phyloP scores from a whole-genome alignment of 805 yeast species.

The Hanseniaspora meyeri region DNA sequence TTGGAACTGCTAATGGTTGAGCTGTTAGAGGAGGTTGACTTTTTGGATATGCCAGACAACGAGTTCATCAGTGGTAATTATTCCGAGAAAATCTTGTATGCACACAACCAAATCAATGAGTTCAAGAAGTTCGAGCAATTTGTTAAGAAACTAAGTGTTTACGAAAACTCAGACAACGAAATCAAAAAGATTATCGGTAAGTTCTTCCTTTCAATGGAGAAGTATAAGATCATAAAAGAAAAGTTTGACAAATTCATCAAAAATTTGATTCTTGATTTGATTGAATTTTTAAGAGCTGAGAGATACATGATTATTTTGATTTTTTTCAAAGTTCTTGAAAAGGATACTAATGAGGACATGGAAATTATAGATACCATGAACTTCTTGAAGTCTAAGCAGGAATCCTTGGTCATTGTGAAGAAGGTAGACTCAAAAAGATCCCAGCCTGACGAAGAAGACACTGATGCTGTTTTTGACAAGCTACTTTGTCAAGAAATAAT shows the following conservation, averaged over 20 bases:
- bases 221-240: background rate
- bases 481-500: conserved; percentile 30
- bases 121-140: conserved; percentile 5
- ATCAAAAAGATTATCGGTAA: background rate
- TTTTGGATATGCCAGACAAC: background rate
- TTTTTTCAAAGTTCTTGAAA: conserved; percentile 62
- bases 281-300: conserved; percentile 61
- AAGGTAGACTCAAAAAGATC: background rate
- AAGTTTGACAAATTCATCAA: conserved; percentile 54
- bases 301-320: conserved; percentile 59
- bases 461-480: conserved; percentile 24
- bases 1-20: background rate
- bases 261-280: conserved; percentile 53
- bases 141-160: background rate
- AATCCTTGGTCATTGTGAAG: background rate
- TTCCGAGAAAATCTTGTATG: background rate
- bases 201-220: background rate
- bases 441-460: conserved; percentile 6
- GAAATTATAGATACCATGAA: background rate
- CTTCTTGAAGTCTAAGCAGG: conserved; percentile 5
- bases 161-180: background rate
- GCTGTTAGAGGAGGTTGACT: background rate
- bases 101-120: background rate
- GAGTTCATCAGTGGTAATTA: background rate
- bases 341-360: conserved; percentile 68